These are phyloP conservation scores for Protomyces gravidus DNA, from an alignment of 1,139 yeast species.

Conservation along the genomic window DNA sequence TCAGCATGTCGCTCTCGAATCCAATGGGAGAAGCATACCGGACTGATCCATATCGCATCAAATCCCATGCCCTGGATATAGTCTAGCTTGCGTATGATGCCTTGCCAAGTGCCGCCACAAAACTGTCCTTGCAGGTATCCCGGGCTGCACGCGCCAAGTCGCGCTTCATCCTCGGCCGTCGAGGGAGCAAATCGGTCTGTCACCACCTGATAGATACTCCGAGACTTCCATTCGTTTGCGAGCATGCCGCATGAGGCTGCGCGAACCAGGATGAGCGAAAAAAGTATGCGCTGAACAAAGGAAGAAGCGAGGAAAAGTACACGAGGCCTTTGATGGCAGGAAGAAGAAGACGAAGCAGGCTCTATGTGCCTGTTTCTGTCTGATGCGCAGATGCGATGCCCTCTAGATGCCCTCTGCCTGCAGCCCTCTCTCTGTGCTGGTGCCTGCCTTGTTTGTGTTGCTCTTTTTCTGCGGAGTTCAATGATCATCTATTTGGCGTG, in stretches of 20 bases:
- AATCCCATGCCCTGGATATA: constrained; percentile 33
- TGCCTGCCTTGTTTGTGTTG: too few relatives aligned
- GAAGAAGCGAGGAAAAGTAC: neutral
- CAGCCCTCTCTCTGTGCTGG: too few relatives aligned
- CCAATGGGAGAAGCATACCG: constrained; percentile 11
- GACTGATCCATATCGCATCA: constrained; percentile 18
- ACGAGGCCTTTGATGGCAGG: neutral
- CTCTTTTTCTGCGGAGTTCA: too few relatives aligned
- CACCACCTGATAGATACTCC: constrained; percentile 31
- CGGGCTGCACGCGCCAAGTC: constrained; percentile 2
- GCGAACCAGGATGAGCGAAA: neutral
- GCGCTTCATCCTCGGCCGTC: constrained; percentile 5
- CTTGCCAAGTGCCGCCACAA: constrained; percentile 34
- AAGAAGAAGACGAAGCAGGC: too few relatives aligned
- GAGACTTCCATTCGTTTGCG: constrained; percentile 31
- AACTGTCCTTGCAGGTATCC: constrained; percentile 4
- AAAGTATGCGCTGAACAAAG: neutral
- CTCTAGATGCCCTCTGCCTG: too few relatives aligned
- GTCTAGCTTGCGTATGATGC: constrained; percentile 30
- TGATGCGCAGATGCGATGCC: too few relatives aligned
- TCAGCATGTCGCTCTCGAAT: neutral
- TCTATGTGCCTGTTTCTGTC: too few relatives aligned
- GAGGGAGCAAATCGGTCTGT: constrained; percentile 27
- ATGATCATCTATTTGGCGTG: too few relatives aligned
- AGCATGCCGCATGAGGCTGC: constrained; percentile 13